Base-by-base conservation (phyloP, 208 protist genomes). In the Acanthamoeba triangularis region DNA sequence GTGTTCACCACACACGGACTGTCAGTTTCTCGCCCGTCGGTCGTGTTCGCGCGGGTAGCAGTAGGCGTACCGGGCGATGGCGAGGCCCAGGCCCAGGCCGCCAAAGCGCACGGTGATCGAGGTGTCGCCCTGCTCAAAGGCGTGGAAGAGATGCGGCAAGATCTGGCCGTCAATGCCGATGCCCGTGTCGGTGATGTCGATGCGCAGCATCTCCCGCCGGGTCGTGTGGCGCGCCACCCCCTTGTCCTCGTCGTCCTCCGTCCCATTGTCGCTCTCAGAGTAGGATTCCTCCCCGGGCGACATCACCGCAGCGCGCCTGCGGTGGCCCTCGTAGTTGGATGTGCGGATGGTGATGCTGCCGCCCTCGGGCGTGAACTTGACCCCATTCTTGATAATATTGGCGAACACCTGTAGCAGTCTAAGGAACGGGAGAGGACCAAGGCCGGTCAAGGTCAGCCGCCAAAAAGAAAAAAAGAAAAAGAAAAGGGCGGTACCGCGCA, bases 341-440 rank as follows among this genome's bases (percentile, higher is more conserved):
- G 87, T 93, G 44, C 44, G 41, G 37, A 93, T 76, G 0, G 23
- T 78, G 59, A 93, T 93, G 23, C 3, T 7, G 23, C 87, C 87
- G 33, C 59, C 59, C 59, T 93, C 56, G 28, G 87, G 59, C 28
- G 87, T 93, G 87, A 93, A 93, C 59, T 93, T 93, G 61, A 76
- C 59, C 28, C 59, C 87, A 23, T 93, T 93, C 23, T 20, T 93
- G 1, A 93, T 2, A 5, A 93, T 5, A 35, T 93, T 93, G 59
- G 59, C 72, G 0, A 93, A 74, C 4, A 93, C 28, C 44, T 93
- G 87, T 33, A 76, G 87, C n/a, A 93, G 59, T 33, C 84, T 90
- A 13, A 1, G 23, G 28, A 44, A 18, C 20, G 10, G 18, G 16
- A 7, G 11, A 3, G 11, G 41, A 7, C 41, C 41, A 10, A 47